phyloP scores from a whole-genome alignment of 202 grass and related monocot genomes.

The Digitaria exilis region DNA sequence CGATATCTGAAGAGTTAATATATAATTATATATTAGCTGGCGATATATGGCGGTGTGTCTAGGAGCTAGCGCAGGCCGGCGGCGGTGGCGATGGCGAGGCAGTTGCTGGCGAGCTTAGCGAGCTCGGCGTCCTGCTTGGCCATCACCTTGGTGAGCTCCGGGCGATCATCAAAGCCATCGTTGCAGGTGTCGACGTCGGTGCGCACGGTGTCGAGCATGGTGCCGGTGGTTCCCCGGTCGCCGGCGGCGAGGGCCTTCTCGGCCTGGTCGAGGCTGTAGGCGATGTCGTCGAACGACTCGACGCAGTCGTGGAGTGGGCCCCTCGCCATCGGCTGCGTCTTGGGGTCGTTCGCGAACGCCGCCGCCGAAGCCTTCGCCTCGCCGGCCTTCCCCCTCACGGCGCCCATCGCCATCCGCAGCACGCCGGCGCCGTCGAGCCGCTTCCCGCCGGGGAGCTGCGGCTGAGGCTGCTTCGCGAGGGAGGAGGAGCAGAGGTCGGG shows the following conservation, averaged over 20 bases:
- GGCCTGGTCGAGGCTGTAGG: slow-evolving; percentile 43
- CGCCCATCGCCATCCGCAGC: slow-evolving; percentile 32
- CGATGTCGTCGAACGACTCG: slow-evolving; percentile 52
- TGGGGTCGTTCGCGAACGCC: neutral
- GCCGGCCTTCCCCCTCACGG: slow-evolving; percentile 23
- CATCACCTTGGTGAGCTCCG: slow-evolving; percentile 26
- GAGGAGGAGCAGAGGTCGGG: slow-evolving; percentile 38
- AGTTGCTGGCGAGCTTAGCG: slow-evolving; percentile 59
- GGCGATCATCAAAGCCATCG: slow-evolving; percentile 51
- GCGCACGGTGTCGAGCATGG: slow-evolving; percentile 46
- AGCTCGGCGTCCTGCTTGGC: slow-evolving; percentile 40
- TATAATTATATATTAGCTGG: too few relatives aligned
- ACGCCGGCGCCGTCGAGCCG: slow-evolving; percentile 31
- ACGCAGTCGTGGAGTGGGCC: slow-evolving; percentile 42
- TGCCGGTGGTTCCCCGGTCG: slow-evolving; percentile 35
- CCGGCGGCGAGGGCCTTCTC: slow-evolving; percentile 28
- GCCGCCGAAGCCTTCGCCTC: slow-evolving; percentile 5
- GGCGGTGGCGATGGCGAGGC: slow-evolving; percentile 58
- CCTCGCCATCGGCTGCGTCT: neutral
- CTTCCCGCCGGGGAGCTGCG: neutral
- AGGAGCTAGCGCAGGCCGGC: slow-evolving; percentile 42
- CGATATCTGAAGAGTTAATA: neutral
- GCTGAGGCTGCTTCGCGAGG: slow-evolving; percentile 3
- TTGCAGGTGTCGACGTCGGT: slow-evolving; percentile 67
- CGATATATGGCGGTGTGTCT: neutral